A percentile compares a stretch with the other conserved stretches of the same genome.
Evolutionary conservation across 495 filamentous ascomycete genomes (phyloP).

Genomic region (Penicillium canariense): DNA sequence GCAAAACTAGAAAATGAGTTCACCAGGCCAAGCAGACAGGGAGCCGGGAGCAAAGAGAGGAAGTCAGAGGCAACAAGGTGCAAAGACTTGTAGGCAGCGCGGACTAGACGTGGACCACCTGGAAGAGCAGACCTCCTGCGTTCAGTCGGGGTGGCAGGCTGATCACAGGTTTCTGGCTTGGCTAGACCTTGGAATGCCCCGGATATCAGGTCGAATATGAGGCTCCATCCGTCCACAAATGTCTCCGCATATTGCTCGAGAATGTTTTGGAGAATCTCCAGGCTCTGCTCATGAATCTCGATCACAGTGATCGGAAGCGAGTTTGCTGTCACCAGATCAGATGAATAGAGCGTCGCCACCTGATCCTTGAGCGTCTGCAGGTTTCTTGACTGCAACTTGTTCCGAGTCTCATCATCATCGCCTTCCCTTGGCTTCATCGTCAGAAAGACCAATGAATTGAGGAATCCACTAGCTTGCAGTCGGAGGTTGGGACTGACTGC

Average conservation of each 20-base stretch:
- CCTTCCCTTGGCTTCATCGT: constrained; percentile 38
- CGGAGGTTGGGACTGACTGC: constrained; percentile 59
- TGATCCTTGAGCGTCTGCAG: constrained; percentile 64
- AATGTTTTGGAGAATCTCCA: constrained; percentile 78
- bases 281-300: constrained; percentile 76
- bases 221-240: constrained; percentile 76
- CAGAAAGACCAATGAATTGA: constrained; percentile 67
- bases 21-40: constrained; percentile 77
- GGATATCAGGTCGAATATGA: constrained; percentile 79
- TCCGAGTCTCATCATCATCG: constrained; percentile 31
- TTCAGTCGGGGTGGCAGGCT: constrained; percentile 10
- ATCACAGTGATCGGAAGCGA: constrained; percentile 55
- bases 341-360: constrained; percentile 50
- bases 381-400: constrained; percentile 65
- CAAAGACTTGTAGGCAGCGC: constrained; percentile 80
- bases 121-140: constrained; percentile 38
- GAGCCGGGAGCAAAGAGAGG: constrained; percentile 70
- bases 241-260: constrained; percentile 88
- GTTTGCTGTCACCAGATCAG: constrained; percentile 23
- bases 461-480: constrained; percentile 66
- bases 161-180: constrained; percentile 20
- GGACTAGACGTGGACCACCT: constrained; percentile 70
- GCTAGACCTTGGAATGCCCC: constrained; percentile 66
- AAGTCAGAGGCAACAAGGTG: constrained; percentile 97
- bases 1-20: constrained; percentile 87